Conservation (phyloP, 1,139 yeast species). For the Chernovozyma aurita region DNA sequence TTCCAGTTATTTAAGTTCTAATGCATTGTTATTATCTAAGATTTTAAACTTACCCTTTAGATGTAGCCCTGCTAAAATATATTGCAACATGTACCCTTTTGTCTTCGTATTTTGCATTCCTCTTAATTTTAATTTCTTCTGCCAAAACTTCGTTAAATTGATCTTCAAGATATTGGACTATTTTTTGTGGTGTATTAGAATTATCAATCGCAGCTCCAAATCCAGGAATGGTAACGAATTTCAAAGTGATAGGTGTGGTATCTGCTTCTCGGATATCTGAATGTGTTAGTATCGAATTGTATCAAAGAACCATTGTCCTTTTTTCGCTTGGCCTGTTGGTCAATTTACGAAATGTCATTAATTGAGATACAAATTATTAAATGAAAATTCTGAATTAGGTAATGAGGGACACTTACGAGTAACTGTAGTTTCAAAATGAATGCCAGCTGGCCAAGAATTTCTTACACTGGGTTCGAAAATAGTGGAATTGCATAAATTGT, state of each 20-base stretch:
- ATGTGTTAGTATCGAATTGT: too few relatives aligned
- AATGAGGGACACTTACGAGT: conserved; percentile 2
- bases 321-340: too few relatives aligned
- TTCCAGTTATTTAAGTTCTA: too few relatives aligned
- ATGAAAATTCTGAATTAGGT: too few relatives aligned
- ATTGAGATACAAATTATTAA: too few relatives aligned
- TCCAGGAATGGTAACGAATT: conserved; percentile 18
- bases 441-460: too few relatives aligned
- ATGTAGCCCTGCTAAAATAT: conserved; percentile 56
- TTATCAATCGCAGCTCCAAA: conserved; percentile 36
- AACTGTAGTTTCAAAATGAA: conserved; percentile 3
- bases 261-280: conserved; percentile 14
- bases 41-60: conserved; percentile 33
- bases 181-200: conserved; percentile 14
- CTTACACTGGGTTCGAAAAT: too few relatives aligned
- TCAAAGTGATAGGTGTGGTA: conserved; percentile 22
- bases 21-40: too few relatives aligned
- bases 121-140: conserved; percentile 57
- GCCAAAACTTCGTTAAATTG: conserved; percentile 52
- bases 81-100: conserved; percentile 60
- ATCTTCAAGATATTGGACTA: conserved; percentile 48
- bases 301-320: too few relatives aligned
- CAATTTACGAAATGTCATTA: too few relatives aligned
- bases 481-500: conserved; percentile 22
- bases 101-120: conserved; percentile 52